Base-by-base conservation (phyloP, 208 protist species). In the Leishmania mexicana region DNA sequence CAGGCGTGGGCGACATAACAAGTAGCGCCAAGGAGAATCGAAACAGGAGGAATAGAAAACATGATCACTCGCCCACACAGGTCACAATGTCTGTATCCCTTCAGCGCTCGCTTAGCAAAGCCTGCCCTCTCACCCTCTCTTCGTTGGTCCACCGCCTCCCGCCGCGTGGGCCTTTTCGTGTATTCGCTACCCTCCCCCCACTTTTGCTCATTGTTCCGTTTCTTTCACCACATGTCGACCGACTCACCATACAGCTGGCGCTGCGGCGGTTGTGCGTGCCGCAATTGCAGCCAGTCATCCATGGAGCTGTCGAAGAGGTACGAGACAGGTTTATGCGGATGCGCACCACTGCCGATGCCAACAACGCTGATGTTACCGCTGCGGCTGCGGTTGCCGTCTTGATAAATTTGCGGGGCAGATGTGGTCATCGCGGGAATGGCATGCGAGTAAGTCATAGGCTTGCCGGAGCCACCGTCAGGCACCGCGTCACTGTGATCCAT, bases 261-360 rank as follows among this genome's bases (percentile, higher is more conserved):
- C 73, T 85, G 78, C 5, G 76, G 74, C 78, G 76, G 72, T 5
- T 57, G 45, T 54, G 65, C 15, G 0, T 60, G 71, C 21, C 78
- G 78, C 54, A 64, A 42, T 21, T 54, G 64, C 47, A 79, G 21
- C 82, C 82, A 85, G 54, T 73, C 74, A 65, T 81, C 78, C 65
- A 79, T 80, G 28, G 82, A 53, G 40, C 71, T 81, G 74, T 85
- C 82, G 70, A 85, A 85, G 77, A 85, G 70, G 78, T 85, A 85
- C 31, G 82, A 80, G 40, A 85, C 78, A 5, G 82, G 82, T 74
- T 85, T 85, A 57, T 85, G 81, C 28, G 65, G 77, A 45, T 85
- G 78, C n/a, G 65, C 62, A 28, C 62, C 58, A 15, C 81, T 78
- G 45, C 78, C 57, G 28, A 17, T 31, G 17, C 47, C 10, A 13